Conservation (phyloP, 139 green algal genomes). For the Dunaliella primolecta region DNA sequence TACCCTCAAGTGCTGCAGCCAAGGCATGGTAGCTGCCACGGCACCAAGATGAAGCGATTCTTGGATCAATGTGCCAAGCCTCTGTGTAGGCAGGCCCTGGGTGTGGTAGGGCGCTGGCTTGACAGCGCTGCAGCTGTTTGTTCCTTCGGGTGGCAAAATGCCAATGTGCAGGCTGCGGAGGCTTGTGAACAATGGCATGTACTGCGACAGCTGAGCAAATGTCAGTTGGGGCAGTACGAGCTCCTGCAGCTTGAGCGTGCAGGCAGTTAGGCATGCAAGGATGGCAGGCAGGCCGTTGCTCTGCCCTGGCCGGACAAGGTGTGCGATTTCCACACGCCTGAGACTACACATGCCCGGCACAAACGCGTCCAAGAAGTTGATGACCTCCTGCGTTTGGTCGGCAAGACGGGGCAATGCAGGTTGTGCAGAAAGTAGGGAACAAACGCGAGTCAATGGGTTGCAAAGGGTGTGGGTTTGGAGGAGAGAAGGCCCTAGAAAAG, state of each 20-base stretch:
- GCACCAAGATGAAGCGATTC: too few species aligned
- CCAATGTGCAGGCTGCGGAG: not conserved
- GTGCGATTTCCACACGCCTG: not conserved
- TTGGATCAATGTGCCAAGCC: too few species aligned
- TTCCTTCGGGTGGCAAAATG: not conserved
- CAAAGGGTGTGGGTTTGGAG: too few species aligned
- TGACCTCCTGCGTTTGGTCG: not conserved
- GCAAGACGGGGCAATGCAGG: too few species aligned
- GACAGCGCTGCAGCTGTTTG: not conserved
- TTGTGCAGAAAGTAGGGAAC: too few species aligned
- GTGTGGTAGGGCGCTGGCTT: too few species aligned
- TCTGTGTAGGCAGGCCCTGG: too few species aligned
- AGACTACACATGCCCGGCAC: not conserved
- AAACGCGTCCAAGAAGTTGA: not conserved
- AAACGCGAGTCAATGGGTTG: too few species aligned
- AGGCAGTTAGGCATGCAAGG: not conserved
- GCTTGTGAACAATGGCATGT: not conserved
- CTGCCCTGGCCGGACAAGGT: not conserved
- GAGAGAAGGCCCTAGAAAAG: too few species aligned
- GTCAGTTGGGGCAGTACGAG: not conserved
- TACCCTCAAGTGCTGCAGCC: too few species aligned
- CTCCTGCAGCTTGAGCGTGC: not conserved
- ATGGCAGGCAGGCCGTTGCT: not conserved
- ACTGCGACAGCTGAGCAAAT: not conserved
- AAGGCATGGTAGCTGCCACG: too few species aligned